Evolutionary conservation across 441 rosid genomes (phyloP).

Genomic region (Erodium moschatum): DNA sequence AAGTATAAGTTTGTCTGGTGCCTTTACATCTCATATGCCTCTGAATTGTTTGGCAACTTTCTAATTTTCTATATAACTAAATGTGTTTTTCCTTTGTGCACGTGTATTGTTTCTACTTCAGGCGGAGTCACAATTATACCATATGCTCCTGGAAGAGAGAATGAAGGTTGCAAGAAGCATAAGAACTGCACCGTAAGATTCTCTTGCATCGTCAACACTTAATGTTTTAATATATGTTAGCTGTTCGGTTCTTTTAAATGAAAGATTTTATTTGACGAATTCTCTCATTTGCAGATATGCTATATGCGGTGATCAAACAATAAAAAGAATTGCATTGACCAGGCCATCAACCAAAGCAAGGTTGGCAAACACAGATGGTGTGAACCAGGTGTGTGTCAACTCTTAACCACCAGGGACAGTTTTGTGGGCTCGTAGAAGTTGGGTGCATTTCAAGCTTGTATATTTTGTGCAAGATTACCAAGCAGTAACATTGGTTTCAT

Average conservation of each 20-base stretch:
- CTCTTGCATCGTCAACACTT: slow-evolving; percentile 15
- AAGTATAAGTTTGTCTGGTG: background rate
- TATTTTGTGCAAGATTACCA: background rate
- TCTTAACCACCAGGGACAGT: background rate
- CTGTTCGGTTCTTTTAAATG: slow-evolving; percentile 1
- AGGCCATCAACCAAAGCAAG: slow-evolving; percentile 48
- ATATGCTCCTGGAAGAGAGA: slow-evolving; percentile 40
- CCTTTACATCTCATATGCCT: background rate
- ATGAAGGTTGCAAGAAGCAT: slow-evolving; percentile 36
- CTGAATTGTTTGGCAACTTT: slow-evolving; percentile 9
- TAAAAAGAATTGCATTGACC: slow-evolving; percentile 33
- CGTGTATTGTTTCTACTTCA: slow-evolving; percentile 17
- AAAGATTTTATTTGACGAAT: slow-evolving; percentile 7
- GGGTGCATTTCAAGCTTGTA: background rate
- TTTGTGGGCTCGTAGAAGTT: background rate
- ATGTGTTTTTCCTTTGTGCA: slow-evolving; percentile 1
- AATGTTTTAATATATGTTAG: background rate
- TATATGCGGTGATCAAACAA: slow-evolving; percentile 42
- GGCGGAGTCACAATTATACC: slow-evolving; percentile 36
- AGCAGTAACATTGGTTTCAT: background rate
- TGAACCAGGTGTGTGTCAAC: slow-evolving; percentile 36
- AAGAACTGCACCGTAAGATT: slow-evolving; percentile 50
- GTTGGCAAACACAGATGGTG: slow-evolving; percentile 44
- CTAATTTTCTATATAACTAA: slow-evolving; percentile 2
- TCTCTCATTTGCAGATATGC: slow-evolving; percentile 32